Percentiles rank a stretch among this genome's conserved stretches.
Evolutionary conservation across 805 yeast species (phyloP).

Genomic region (Wickerhamiella kazuoi): DNA sequence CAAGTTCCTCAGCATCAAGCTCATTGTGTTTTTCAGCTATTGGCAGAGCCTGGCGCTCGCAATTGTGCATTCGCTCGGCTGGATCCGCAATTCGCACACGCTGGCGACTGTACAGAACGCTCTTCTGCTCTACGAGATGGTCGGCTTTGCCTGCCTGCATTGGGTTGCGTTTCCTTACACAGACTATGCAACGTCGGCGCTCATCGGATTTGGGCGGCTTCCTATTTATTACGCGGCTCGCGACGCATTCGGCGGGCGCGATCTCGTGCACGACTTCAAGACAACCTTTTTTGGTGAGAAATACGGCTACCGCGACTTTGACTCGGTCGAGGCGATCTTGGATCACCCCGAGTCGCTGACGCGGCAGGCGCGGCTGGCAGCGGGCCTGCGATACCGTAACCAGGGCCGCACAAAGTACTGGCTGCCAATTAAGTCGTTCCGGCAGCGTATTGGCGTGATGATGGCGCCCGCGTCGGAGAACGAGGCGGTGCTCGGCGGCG

Average conservation of each 20-base stretch:
- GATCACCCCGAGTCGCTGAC: conserved; percentile 47
- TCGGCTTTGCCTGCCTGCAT: conserved; percentile 78
- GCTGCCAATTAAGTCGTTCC: conserved; percentile 28
- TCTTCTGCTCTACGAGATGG: conserved; percentile 62
- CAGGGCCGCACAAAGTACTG: conserved; percentile 75
- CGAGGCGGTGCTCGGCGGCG: neutral
- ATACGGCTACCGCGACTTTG: conserved; percentile 70
- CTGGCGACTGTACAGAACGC: conserved; percentile 61
- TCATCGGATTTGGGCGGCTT: conserved; percentile 57
- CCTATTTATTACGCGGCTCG: conserved; percentile 43
- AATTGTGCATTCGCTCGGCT: conserved; percentile 22
- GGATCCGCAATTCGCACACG: conserved; percentile 17
- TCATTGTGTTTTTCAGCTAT: conserved; percentile 91
- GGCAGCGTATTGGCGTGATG: neutral
- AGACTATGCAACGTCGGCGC: conserved; percentile 42
- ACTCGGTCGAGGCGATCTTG: conserved; percentile 52
- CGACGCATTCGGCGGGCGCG: conserved; percentile 65
- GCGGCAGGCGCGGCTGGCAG: conserved; percentile 50
- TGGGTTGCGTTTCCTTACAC: conserved; percentile 65
- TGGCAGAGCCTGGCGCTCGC: conserved; percentile 72
- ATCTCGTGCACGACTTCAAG: conserved; percentile 60
- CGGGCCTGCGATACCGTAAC: conserved; percentile 65
- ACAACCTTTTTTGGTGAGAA: conserved; percentile 48
- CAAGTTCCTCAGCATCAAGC: conserved; percentile 79
- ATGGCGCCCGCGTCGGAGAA: neutral